phyloP scores from a whole-genome alignment of 768 basidiomycete species.

The Termitomyces sp. region DNA sequence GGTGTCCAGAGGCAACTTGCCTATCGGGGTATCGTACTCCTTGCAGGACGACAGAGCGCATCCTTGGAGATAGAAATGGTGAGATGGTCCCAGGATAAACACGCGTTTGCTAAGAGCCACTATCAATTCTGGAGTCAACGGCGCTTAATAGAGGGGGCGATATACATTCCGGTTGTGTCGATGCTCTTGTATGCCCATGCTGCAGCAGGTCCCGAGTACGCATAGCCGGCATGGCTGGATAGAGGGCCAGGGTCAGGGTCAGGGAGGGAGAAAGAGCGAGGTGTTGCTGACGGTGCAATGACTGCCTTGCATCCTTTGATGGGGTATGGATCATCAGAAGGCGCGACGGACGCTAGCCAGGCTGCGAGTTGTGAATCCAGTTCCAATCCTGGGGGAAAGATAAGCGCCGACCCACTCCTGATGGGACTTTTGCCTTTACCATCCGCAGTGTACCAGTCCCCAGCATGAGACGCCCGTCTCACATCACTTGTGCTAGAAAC shows the following conservation, averaged over 20 bases:
- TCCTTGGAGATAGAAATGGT: constrained; percentile 81
- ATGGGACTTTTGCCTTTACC: constrained; percentile 31
- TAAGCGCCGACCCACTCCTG: constrained; percentile 9
- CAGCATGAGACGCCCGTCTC: constrained; percentile 76
- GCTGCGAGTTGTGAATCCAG: constrained; percentile 55
- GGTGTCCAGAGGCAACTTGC: constrained; percentile 70
- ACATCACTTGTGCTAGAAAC: constrained; percentile 11
- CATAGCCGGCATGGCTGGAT: constrained; percentile 88
- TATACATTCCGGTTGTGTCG: constrained; percentile 76
- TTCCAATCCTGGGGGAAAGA: constrained; percentile 35
- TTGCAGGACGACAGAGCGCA: constrained; percentile 83
- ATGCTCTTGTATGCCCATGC: constrained; percentile 96
- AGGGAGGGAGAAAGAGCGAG: background rate
- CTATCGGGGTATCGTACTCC: constrained; percentile 81
- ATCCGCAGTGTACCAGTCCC: constrained; percentile 81
- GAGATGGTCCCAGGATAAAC: constrained; percentile 94
- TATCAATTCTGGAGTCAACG: background rate
- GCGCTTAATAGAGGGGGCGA: constrained; percentile 13
- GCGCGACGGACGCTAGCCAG: constrained; percentile 56
- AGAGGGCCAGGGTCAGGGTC: background rate
- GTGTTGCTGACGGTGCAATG: constrained; percentile 82
- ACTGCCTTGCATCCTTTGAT: constrained; percentile 73
- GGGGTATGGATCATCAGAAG: constrained; percentile 46
- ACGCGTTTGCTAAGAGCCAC: constrained; percentile 65
- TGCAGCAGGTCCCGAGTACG: constrained; percentile 89